A percentile compares a stretch with the other conserved stretches of the same genome.
These are phyloP conservation scores for Adiantum capillusveneris DNA, from an alignment of 75 land plant species.

Conservation along the genomic window DNA sequence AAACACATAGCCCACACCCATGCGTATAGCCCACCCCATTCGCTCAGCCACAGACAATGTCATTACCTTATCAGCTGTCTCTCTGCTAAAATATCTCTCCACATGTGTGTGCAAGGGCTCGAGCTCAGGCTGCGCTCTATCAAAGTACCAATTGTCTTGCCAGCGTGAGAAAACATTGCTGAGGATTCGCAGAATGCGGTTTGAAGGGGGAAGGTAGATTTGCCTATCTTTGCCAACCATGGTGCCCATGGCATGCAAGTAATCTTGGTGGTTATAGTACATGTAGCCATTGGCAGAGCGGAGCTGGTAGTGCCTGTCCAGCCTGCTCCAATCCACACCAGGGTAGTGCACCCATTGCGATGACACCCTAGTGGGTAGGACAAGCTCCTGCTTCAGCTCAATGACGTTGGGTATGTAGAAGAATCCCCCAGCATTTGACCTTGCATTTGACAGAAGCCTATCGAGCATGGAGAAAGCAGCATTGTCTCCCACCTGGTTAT, in stretches of 20 bases:
- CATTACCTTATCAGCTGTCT: background rate
- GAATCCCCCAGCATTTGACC: background rate
- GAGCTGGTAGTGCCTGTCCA: background rate
- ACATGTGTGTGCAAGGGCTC: conserved; percentile 1
- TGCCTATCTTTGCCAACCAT: conserved; percentile 6
- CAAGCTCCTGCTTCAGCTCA: background rate
- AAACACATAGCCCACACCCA: conserved; percentile 5
- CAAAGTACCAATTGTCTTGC: conserved; percentile 3
- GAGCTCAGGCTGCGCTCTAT: conserved; percentile 4
- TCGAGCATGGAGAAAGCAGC: background rate
- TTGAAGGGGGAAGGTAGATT: background rate
- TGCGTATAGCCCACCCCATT: conserved; percentile 7
- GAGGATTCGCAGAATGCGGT: conserved; percentile 1
- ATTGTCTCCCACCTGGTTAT: conserved; percentile 5
- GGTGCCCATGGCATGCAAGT: conserved; percentile 1
- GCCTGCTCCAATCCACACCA: conserved; percentile 4
- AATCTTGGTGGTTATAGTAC: conserved; percentile 3
- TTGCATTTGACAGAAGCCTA: conserved; percentile 1
- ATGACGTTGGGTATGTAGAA: background rate
- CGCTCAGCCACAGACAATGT: background rate
- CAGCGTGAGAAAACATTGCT: conserved; percentile 3
- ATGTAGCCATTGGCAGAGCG: conserved; percentile 7
- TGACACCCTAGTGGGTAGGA: background rate
- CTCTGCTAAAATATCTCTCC: background rate
- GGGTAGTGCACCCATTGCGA: background rate